Evolutionary conservation across 2,329 filamentous ascomycete species (phyloP), one percentile per base, ranked within the genome.

Genomic region (Exophiala spinifera): DNA sequence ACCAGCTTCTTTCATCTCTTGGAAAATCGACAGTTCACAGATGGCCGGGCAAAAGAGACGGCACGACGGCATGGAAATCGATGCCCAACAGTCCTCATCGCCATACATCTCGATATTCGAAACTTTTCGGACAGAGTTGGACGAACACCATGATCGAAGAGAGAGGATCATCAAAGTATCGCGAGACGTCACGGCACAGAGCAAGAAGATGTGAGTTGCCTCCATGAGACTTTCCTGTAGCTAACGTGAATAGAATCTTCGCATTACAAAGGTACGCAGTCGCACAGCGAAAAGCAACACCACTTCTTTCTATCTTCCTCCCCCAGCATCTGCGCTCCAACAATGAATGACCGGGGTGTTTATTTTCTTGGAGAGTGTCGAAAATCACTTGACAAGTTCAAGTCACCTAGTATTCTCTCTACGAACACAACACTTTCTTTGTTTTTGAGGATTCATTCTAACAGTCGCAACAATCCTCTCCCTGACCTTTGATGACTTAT

Each of bases 141-240:
- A 99, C 67, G 84, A 94, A 72, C 92, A 97, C 69, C 89, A 99
- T 71, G 94, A 97, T 72, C 86, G 94, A 14, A 82, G 91, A 53
- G 91, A 96, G 74, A 83, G 87, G 49, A 84, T 96, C 63, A 88
- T 95, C 67, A 99, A 97, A 76, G 87, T 86, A 1, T 95, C 89
- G 7, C 80, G 92, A 59, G 94, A 99, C 70, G 88, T 99, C 55
- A 99, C 94, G 5, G 91, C 90, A 0, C 78, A 91, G 50, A 96
- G 90, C 73, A 99, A 99, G 79, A 99, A 97, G 76, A 95, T 97
- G 91, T 95, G 72, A 74, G 79, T 44, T 25, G 23, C 4, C 8
- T 25, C 5, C 8, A 25, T 25, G 23, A 25, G 23, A 25, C 7
- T 25, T 25, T 25, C 23, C n/a, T n/a, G n/a, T n/a, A n/a, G 28